Evolutionary conservation across 805 yeast genomes (phyloP).

Genomic region (Saturnispora saitoi): DNA sequence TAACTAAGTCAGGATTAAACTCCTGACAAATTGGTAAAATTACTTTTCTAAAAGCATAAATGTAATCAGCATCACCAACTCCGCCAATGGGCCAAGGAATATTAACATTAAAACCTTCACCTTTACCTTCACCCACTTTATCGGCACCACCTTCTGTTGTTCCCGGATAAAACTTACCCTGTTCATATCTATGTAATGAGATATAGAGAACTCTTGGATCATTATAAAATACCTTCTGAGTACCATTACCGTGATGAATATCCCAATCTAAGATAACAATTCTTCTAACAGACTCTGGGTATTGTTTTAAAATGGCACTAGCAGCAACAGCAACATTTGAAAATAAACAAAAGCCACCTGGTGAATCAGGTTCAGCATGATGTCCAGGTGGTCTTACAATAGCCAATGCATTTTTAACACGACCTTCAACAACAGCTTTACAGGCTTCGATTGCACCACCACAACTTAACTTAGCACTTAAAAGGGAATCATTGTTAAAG

Average conservation of each 20-base stretch:
- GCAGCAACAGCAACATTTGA: slow-evolving; percentile 98
- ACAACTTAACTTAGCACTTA: slow-evolving; percentile 85
- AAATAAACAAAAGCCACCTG: slow-evolving; percentile 95
- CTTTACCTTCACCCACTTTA: slow-evolving; percentile 76
- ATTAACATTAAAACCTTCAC: slow-evolving; percentile 81
- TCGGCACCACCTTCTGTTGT: slow-evolving; percentile 76
- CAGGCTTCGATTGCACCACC: slow-evolving; percentile 98
- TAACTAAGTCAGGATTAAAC: slow-evolving; percentile 86
- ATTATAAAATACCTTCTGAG: slow-evolving; percentile 82
- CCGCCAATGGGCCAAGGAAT: slow-evolving; percentile 92
- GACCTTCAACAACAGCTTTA: slow-evolving; percentile 86
- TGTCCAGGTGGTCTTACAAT: slow-evolving; percentile 99
- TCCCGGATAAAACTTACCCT: slow-evolving; percentile 91
- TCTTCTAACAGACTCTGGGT: slow-evolving; percentile 81
- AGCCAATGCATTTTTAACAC: slow-evolving; percentile 85
- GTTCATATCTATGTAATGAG: slow-evolving; percentile 86
- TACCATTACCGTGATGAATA: slow-evolving; percentile 98
- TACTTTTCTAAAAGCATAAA: slow-evolving; percentile 80
- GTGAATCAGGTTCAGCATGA: slow-evolving; percentile 95
- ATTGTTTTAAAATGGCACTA: slow-evolving; percentile 65
- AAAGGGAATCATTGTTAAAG: slow-evolving; percentile 80
- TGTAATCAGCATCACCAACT: slow-evolving; percentile 91
- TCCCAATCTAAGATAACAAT: slow-evolving; percentile 95
- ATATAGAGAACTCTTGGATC: slow-evolving; percentile 89
- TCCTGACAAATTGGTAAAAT: slow-evolving; percentile 85